Conservation (phyloP, 768 basidiomycete species). For the Postia placenta region DNA sequence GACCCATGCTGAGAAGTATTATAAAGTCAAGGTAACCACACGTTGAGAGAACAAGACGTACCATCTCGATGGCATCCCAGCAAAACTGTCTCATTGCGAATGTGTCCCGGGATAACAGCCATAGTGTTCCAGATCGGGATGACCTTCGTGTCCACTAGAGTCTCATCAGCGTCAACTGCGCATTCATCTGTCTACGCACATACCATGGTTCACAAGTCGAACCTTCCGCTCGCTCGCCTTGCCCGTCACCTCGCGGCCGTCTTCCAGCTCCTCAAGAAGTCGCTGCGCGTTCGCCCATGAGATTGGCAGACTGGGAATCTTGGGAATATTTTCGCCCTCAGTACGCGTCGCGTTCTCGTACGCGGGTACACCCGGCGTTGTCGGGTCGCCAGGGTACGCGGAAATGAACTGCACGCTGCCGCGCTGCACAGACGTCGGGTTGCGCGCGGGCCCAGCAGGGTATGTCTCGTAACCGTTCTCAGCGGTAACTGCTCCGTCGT, state of each 20-base stretch:
- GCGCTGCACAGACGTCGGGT: constrained; percentile 80
- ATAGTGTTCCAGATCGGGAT: constrained; percentile 91
- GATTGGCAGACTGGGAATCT: constrained; percentile 82
- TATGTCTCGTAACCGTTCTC: constrained; percentile 74
- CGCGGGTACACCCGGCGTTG: constrained; percentile 83
- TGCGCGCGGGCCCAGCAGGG: constrained; percentile 85
- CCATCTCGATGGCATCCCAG: constrained; percentile 90
- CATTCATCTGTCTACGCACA: constrained; percentile 44
- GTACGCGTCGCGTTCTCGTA: constrained; percentile 72
- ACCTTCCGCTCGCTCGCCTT: constrained; percentile 41
- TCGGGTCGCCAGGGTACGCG: constrained; percentile 62
- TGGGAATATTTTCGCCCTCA: constrained; percentile 58
- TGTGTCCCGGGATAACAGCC: constrained; percentile 76
- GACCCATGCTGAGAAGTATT: constrained; percentile 44
- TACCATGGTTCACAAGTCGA: constrained; percentile 54
- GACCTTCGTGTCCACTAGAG: constrained; percentile 63
- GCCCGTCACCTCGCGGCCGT: constrained; percentile 43
- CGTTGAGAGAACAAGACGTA: constrained; percentile 14
- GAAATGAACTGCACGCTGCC: constrained; percentile 73
- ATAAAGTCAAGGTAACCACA: neutral
- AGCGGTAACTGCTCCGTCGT: constrained; percentile 74
- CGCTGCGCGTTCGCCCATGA: constrained; percentile 77
- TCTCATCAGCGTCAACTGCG: neutral
- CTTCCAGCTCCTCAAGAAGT: constrained; percentile 41
- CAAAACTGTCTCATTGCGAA: constrained; percentile 82